Base-by-base conservation (phyloP, 306 rosid genomes). In the Geum urbanum region DNA sequence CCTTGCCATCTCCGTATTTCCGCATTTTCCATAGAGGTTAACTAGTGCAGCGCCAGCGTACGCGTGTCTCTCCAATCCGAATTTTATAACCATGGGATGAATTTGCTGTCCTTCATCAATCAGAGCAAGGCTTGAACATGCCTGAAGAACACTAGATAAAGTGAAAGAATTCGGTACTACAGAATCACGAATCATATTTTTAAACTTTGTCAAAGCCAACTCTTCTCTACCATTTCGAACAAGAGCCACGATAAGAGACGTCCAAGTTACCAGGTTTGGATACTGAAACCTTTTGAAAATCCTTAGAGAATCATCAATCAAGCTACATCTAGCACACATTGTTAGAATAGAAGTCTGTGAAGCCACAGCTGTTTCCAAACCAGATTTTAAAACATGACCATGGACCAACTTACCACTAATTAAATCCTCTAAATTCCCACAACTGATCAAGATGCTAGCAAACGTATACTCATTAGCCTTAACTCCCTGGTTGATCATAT, bases 231-330 rank as follows among this genome's bases (percentile, higher is more conserved):
- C 89, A 69, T 86, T 84, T 66, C 85, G 75, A 59, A 84, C 81
- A 45, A 88, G 91, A 56, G 86, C 95, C 13, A 77, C 86, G 32
- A 88, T 62, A 70, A 88, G 81, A 65, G 95, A 88, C 57, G 95
- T 84, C 95, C 95, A 88, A 9, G 89, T 88, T 71, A 86, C 89
- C 64, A 80, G 85, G 56, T 81, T 88, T 57, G 91, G 89, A 76
- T 74, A 53, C 71, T 67, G 66, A 78, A 88, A 57, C 49, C 64
- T 69, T 70, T 75, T 69, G 70, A 88, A 88, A 32, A 88, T 84
- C 76, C 67, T 72, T 16, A 88, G 68, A 50, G 88, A 84, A 74
- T 88, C 91, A 69, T 82, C 82, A 65, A 86, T 76, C 81, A 80
- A 73, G 62, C 75, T 64, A 72, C 89, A 86, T 66, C 84, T 84